Evolutionary conservation across 1,139 yeast genomes (phyloP).

Genomic region (Yamadazyma triangularis): DNA sequence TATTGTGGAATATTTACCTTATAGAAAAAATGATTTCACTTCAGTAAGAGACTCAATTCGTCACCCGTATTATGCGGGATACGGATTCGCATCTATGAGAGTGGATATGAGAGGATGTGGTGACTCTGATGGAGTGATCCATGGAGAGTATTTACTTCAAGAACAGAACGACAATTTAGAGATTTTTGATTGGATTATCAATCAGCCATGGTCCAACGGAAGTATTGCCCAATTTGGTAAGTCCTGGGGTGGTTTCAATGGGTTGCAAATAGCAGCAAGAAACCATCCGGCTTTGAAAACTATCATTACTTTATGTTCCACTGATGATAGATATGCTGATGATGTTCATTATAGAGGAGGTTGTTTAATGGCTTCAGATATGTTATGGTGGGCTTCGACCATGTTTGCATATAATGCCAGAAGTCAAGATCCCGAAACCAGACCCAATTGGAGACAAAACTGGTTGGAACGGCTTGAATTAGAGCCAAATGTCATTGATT

Average conservation of each 20-base stretch:
- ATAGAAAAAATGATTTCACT: slow-evolving; percentile 38
- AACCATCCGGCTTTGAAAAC: slow-evolving; percentile 39
- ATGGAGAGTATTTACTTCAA: slow-evolving; percentile 33
- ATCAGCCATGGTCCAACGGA: slow-evolving; percentile 39
- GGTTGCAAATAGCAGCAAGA: slow-evolving; percentile 37
- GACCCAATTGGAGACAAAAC: slow-evolving; percentile 30
- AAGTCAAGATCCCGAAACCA: slow-evolving; percentile 38
- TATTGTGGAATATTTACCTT: slow-evolving; percentile 37
- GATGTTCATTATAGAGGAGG: slow-evolving; percentile 44
- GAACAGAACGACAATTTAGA: slow-evolving; percentile 39
- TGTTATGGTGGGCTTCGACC: slow-evolving; percentile 45
- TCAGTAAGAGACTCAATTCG: slow-evolving; percentile 36
- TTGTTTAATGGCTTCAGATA: slow-evolving; percentile 34
- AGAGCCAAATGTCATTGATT: slow-evolving; percentile 31
- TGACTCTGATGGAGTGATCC: slow-evolving; percentile 32
- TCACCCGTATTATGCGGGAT: slow-evolving; percentile 40
- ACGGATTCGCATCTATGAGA: slow-evolving; percentile 37
- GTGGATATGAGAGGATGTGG: slow-evolving; percentile 41
- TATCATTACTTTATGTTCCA: slow-evolving; percentile 35
- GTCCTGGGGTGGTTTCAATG: slow-evolving; percentile 45
- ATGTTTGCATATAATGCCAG: slow-evolving; percentile 37
- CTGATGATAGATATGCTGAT: slow-evolving; percentile 40
- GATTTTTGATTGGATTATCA: slow-evolving; percentile 34
- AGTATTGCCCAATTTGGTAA: slow-evolving; percentile 41
- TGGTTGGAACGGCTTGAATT: slow-evolving; percentile 30